Evolutionary conservation across 2,329 filamentous ascomycete genomes (phyloP).

Genomic region (Dactylellina haptotyla): DNA sequence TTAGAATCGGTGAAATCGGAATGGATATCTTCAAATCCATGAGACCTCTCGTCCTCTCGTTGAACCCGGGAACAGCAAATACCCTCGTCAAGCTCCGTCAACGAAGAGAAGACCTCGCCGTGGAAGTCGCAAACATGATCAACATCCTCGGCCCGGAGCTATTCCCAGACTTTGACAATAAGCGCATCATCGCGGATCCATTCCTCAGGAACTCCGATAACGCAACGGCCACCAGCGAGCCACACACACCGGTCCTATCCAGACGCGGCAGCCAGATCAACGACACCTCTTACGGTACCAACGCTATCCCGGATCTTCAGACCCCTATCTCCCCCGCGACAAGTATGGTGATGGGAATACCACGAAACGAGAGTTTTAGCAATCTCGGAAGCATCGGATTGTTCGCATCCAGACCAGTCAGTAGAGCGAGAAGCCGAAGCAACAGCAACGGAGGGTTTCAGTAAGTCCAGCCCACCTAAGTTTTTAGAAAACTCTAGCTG

Average conservation of each 20-base stretch:
- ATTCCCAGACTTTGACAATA: slow-evolving; percentile 96
- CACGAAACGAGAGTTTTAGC: slow-evolving; percentile 91
- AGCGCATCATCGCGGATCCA: slow-evolving; percentile 62
- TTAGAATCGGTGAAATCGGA: slow-evolving; percentile 95
- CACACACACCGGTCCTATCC: slow-evolving; percentile 57
- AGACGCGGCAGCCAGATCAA: slow-evolving; percentile 54
- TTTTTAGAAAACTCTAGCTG: background rate
- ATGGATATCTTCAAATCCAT: slow-evolving; percentile 99
- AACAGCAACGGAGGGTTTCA: slow-evolving; percentile 70
- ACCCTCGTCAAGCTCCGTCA: slow-evolving; percentile 81
- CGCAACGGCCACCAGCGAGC: slow-evolving; percentile 58
- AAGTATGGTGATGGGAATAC: slow-evolving; percentile 60
- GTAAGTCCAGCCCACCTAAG: slow-evolving; percentile 67
- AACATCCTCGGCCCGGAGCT: slow-evolving; percentile 95
- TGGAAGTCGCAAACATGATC: slow-evolving; percentile 88
- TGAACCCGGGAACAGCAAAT: slow-evolving; percentile 85
- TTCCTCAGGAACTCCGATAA: slow-evolving; percentile 61
- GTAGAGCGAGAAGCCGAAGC: slow-evolving; percentile 76
- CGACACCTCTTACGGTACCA: slow-evolving; percentile 41
- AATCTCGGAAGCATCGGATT: slow-evolving; percentile 88
- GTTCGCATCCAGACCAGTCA: slow-evolving; percentile 85
- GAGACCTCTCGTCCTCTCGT: slow-evolving; percentile 82
- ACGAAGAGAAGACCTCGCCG: slow-evolving; percentile 77
- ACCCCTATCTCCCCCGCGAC: slow-evolving; percentile 23
- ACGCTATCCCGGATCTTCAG: slow-evolving; percentile 35